phyloP scores from a whole-genome alignment of 192 early-diverging fungal genomes.

The Glomus cerebriforme region DNA sequence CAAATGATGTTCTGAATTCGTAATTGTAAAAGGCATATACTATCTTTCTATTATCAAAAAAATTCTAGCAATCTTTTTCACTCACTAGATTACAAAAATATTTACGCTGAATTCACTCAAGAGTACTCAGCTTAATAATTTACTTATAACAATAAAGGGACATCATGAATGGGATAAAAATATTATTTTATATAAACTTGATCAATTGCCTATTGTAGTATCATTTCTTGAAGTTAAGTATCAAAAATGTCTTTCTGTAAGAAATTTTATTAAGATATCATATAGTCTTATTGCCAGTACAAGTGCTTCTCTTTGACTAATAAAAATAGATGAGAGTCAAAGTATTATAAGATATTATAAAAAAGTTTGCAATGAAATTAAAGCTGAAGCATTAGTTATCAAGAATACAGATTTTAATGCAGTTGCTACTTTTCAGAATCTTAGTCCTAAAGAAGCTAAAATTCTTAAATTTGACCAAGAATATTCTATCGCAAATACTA shows the following conservation, averaged over 20 bases:
- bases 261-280: constrained; percentile 17
- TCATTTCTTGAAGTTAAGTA: constrained; percentile 27
- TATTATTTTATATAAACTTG: not conserved
- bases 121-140: not conserved
- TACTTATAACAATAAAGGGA: constrained; percentile 18
- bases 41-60: constrained; percentile 1
- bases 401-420: too few relatives aligned
- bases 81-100: not conserved
- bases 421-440: too few relatives aligned
- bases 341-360: constrained; percentile 21
- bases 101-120: constrained; percentile 16
- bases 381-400: too few relatives aligned
- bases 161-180: constrained; percentile 22
- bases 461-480: too few relatives aligned
- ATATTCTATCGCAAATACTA: too few relatives aligned
- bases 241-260: constrained; percentile 12
- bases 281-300: constrained; percentile 25
- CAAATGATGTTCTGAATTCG: not conserved
- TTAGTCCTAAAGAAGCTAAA: too few relatives aligned
- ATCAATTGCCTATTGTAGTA: not conserved
- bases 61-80: not conserved
- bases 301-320: not conserved
- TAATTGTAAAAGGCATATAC: not conserved
- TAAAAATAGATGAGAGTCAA: too few relatives aligned
- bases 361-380: too few relatives aligned